A percentile compares a stretch with the other conserved stretches of the same genome.
phyloP scores from a whole-genome alignment of 2,329 filamentous ascomycete species.

The Colletotrichum somersetense region DNA sequence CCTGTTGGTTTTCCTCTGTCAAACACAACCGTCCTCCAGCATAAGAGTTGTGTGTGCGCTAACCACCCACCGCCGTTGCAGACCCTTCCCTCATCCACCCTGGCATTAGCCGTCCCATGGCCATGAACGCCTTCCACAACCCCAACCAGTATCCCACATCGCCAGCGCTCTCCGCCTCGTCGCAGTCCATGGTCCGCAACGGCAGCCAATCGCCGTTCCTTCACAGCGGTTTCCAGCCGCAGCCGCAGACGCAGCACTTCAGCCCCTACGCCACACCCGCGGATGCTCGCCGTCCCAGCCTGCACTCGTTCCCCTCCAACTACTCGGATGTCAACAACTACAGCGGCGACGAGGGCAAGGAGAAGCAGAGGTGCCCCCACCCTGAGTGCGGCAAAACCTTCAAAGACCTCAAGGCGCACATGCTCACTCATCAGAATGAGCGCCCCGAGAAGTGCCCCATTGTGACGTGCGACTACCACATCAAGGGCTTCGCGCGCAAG shows the following conservation, averaged over 20 bases:
- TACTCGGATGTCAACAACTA: conserved; percentile 68
- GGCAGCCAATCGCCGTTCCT: conserved; percentile 77
- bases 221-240: conserved; percentile 64
- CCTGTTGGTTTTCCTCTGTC: conserved; percentile 64
- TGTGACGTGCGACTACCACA: conserved; percentile 89
- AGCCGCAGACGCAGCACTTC: conserved; percentile 57
- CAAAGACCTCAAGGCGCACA: conserved; percentile 93
- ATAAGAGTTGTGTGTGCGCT: conserved; percentile 48
- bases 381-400: conserved; percentile 87
- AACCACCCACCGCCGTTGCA: conserved; percentile 53
- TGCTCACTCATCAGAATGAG: conserved; percentile 93
- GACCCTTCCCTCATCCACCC: conserved; percentile 70
- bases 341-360: conserved; percentile 74
- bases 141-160: conserved; percentile 68
- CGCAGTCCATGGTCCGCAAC: conserved; percentile 62
- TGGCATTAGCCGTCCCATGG: conserved; percentile 63
- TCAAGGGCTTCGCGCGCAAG: conserved; percentile 92
- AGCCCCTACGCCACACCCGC: conserved; percentile 65
- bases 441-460: conserved; percentile 96
- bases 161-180: conserved; percentile 71
- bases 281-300: conserved; percentile 73
- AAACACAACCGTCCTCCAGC: conserved; percentile 41
- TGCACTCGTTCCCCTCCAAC: conserved; percentile 74
- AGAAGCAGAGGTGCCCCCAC: conserved; percentile 81
- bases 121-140: conserved; percentile 64